Conservation (phyloP, 331 rosid genomes). For the Cydonia oblonga region DNA sequence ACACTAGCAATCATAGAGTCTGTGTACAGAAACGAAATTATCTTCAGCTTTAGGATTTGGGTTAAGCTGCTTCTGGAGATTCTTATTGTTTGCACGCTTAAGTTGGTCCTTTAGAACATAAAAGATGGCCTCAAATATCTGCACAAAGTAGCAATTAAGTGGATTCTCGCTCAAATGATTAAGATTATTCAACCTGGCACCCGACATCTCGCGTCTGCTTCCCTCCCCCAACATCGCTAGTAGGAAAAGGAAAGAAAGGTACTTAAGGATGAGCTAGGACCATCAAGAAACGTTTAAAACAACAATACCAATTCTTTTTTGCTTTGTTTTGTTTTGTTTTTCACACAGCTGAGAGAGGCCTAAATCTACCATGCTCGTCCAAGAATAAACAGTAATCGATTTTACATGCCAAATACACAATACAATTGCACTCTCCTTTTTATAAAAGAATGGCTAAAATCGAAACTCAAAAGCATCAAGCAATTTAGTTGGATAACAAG, state of each 20-base stretch:
- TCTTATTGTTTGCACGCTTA: neutral
- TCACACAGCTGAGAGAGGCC: neutral
- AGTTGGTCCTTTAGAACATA: neutral
- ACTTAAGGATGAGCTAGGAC: neutral
- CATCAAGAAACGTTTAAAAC: constrained; percentile 1
- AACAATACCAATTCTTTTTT: neutral
- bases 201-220: neutral
- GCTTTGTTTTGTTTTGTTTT: neutral
- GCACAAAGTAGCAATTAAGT: neutral
- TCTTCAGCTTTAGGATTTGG: neutral
- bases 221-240: neutral
- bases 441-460: neutral
- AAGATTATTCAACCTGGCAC: neutral
- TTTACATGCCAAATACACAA: neutral
- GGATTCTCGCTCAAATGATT: neutral
- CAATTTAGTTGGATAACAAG: neutral
- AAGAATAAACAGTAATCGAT: constrained; percentile 1
- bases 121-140: neutral
- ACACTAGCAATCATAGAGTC: neutral
- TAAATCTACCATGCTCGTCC: neutral
- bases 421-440: neutral
- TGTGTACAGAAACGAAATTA: too few relatives aligned
- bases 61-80: neutral
- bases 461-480: constrained; percentile 6
- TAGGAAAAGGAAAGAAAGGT: neutral